A percentile compares a stretch with the other conserved stretches of the same genome.
These are phyloP conservation scores for Fusarium secorum DNA, from an alignment of 2,329 filamentous ascomycete genomes.

Conservation along the genomic window DNA sequence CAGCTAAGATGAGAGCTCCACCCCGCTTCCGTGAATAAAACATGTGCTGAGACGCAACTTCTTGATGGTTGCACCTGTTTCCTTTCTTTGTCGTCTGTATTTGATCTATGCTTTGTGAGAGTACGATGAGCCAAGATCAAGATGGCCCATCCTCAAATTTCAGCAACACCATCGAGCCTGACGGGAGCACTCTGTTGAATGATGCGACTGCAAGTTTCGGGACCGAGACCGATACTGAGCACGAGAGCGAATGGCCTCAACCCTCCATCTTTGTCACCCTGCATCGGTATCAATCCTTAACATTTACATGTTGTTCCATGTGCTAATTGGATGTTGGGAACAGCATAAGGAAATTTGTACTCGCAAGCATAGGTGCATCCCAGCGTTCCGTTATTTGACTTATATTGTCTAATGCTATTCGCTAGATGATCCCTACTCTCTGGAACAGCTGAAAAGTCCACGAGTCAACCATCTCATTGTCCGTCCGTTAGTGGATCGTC, in stretches of 20 bases:
- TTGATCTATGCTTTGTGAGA: no score
- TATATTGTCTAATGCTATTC: neutral
- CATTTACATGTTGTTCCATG: accelerated
- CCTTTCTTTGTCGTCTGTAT: neutral
- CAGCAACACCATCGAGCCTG: neutral
- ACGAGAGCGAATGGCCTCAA: neutral
- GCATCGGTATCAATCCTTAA: neutral
- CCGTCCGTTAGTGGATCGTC: neutral
- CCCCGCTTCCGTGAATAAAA: neutral
- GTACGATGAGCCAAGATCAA: neutral
- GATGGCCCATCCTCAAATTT: neutral
- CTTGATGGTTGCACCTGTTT: accelerated
- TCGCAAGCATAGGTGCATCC: conserved; percentile 3
- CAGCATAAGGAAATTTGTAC: conserved; percentile 7
- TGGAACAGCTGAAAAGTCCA: conserved; percentile 3
- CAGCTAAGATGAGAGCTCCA: neutral
- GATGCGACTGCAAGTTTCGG: neutral
- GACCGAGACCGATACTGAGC: neutral
- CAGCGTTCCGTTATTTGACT: no score
- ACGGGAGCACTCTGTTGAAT: neutral
- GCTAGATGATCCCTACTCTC: conserved; percentile 4
- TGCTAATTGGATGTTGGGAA: accelerated
- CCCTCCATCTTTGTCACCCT: neutral
- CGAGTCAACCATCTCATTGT: conserved; percentile 10
- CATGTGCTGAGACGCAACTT: neutral